Evolutionary conservation across 2,329 filamentous ascomycete species (phyloP).

Genomic region (Chaetoscypha palmicola): DNA sequence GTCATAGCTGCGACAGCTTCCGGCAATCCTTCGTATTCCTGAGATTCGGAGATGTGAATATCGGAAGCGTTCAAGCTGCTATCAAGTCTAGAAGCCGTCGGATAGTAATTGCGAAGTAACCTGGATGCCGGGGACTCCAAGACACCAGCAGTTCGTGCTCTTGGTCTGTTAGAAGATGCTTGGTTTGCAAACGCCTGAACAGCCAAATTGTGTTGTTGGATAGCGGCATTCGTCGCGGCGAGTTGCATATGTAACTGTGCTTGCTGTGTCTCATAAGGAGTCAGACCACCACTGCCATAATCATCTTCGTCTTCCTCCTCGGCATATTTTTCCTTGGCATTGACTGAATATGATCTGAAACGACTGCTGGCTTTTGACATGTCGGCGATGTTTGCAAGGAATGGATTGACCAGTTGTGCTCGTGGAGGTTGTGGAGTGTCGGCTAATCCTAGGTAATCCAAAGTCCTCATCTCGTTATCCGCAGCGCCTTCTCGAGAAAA

Average conservation of each 20-base stretch:
- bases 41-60: slow-evolving; percentile 64
- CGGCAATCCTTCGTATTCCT: slow-evolving; percentile 72
- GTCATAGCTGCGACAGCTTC: slow-evolving; percentile 79
- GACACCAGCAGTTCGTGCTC: slow-evolving; percentile 86
- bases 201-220: slow-evolving; percentile 86
- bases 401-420: slow-evolving; percentile 65
- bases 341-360: slow-evolving; percentile 96
- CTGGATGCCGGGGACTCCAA: slow-evolving; percentile 51
- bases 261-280: slow-evolving; percentile 52
- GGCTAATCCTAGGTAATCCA: slow-evolving; percentile 92
- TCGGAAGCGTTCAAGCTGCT: slow-evolving; percentile 71
- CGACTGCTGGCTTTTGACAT: slow-evolving; percentile 73
- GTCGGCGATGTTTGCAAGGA: slow-evolving; percentile 68
- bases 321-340: slow-evolving; percentile 95
- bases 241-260: slow-evolving; percentile 56
- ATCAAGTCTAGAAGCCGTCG: slow-evolving; percentile 68
- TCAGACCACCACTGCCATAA: slow-evolving; percentile 38
- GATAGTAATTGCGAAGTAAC: slow-evolving; percentile 64
- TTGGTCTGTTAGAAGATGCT: slow-evolving; percentile 71
- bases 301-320: slow-evolving; percentile 80
- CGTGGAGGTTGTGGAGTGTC: slow-evolving; percentile 81
- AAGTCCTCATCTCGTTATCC: slow-evolving; percentile 81
- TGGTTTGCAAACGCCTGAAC: slow-evolving; percentile 89
- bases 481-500: slow-evolving; percentile 79
- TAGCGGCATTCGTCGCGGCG: slow-evolving; percentile 59